Evolutionary conservation across 495 filamentous ascomycete species (phyloP), one percentile per base, ranked within the genome.

Genomic region (Hypoxylon intermedium): DNA sequence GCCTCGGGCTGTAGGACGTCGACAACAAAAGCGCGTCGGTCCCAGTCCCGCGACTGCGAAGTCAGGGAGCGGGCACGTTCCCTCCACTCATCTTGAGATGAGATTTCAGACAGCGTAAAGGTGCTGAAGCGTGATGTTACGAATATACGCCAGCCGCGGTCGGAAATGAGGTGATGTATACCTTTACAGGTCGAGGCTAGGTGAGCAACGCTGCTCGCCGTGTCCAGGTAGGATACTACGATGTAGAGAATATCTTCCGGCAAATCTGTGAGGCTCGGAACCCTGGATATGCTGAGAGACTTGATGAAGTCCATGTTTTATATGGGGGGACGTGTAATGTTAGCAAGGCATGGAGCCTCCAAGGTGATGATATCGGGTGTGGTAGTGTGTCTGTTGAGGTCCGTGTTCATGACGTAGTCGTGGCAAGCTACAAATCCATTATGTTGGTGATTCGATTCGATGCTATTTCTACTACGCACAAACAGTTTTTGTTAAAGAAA

Each of bases 11-110:
- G 43, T 53, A 48, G 67, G 44, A 24, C 65, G 36, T 68, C 63
- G 40, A 77, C 67, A 49, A 64, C 59, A 28, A 80, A 52, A 5
- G 72, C 54, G 5, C 76, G 65, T 5, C 60, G 68, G 19, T 79
- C 77, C 78, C 78, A 81, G 56, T 73, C 75, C 3, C 77, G 64
- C 12, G 72, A 74, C 47, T 79, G 78, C 31, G 66, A 72, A 1
- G 76, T 79, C 38, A 78, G 46, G 0, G 68, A 67, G 2, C 69
- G 65, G 9, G 77, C 78, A 12, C 75, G 56, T 11, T 71, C 55
- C 6, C 33, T 58, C 76, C 76, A 79, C 9, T 70, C 68, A 18
- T 53, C 13, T 7, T 11, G 30, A n/a, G 45, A 49, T 9, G 30
- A 63, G 44, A 7, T 40, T 13, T 28, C 33, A 0, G 73, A 69